Conservation (phyloP, 495 filamentous ascomycete genomes). For the Hypoxylon fragiforme region DNA sequence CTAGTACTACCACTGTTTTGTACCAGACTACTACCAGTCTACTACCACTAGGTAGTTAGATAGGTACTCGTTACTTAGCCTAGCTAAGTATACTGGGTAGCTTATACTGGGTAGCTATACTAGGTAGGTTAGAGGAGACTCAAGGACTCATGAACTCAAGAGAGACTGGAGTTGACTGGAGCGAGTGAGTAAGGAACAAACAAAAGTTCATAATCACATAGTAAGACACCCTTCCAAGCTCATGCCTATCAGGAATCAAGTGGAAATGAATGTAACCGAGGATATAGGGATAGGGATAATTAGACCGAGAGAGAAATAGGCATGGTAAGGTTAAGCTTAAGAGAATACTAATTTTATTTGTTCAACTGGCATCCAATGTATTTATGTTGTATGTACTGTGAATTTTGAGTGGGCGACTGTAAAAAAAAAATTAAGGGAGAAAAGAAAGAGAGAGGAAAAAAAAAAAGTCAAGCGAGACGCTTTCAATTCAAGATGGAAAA, state of each 20-base stretch:
- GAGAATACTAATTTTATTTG: slow-evolving; percentile 1
- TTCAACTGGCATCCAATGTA: background rate
- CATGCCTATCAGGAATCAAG: slow-evolving; percentile 20
- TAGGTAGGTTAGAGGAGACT: no score
- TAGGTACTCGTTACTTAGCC: background rate
- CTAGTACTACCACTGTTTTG: no score
- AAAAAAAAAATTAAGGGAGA: background rate
- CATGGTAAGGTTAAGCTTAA: slow-evolving; percentile 4
- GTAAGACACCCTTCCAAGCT: slow-evolving; percentile 1
- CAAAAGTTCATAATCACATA: slow-evolving; percentile 19
- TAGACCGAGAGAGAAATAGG: slow-evolving; percentile 27
- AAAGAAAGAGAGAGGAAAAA: background rate
- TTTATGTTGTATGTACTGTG: background rate
- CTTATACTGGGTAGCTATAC: no score
- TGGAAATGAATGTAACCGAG: slow-evolving; percentile 26
- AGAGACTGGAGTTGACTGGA: no score
- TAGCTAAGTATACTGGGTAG: background rate
- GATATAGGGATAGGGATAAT: slow-evolving; percentile 15
- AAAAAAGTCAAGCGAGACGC: background rate
- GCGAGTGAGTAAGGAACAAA: background rate
- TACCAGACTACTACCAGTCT: no score
- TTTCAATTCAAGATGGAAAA: background rate
- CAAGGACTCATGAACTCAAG: no score
- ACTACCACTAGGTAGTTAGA: background rate
- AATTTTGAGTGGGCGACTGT: background rate